phyloP scores from a whole-genome alignment of 768 basidiomycete genomes.

The Coprinellus micaceus region DNA sequence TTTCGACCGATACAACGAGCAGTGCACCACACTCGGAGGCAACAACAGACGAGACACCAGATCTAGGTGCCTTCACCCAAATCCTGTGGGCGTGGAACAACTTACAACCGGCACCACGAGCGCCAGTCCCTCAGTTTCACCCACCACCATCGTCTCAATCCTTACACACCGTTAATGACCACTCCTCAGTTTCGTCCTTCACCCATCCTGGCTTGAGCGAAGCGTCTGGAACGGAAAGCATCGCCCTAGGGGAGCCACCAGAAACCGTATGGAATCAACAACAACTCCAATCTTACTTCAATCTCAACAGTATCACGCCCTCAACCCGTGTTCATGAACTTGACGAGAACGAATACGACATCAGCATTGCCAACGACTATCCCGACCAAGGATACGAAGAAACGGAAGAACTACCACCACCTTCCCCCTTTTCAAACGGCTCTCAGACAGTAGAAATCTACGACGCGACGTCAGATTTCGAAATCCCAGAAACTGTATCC shows the following conservation, averaged over 20 bases:
- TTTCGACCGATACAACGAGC: conserved; percentile 1
- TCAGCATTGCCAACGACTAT: not conserved
- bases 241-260: conserved; percentile 10
- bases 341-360: conserved; percentile 15
- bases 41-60: conserved; percentile 65
- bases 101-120: conserved; percentile 46
- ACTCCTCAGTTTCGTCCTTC: conserved; percentile 21
- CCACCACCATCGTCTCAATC: conserved; percentile 12
- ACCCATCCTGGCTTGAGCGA: conserved; percentile 27
- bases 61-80: conserved; percentile 67
- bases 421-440: conserved; percentile 30
- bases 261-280: conserved; percentile 62
- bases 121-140: conserved; percentile 19
- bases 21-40: conserved; percentile 7
- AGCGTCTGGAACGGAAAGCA: conserved; percentile 12
- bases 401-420: conserved; percentile 16
- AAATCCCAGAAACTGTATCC: conserved; percentile 19
- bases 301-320: conserved; percentile 21
- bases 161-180: not conserved
- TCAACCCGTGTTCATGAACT: conserved; percentile 21
- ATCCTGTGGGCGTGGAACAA: conserved; percentile 66
- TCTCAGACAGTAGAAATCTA: conserved; percentile 36
- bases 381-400: not conserved
- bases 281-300: conserved; percentile 56
- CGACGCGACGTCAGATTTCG: conserved; percentile 22